A percentile compares a stretch with the other conserved stretches of the same genome.
Conservation (phyloP, 257 asterid species). For the Solanum sitiens region DNA sequence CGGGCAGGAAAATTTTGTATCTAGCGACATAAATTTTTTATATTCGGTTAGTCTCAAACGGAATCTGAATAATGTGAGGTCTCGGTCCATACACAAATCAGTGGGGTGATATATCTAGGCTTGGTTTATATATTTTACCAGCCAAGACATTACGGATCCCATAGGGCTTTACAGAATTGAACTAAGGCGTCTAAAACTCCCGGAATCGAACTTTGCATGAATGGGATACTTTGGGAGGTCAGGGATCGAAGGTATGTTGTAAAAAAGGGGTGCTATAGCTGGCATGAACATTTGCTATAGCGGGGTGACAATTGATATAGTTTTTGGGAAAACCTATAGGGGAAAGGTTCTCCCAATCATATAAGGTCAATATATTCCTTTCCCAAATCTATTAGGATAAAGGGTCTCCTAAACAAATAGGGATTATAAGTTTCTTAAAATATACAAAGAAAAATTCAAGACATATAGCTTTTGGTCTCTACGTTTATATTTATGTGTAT, state of each 20-base stretch:
- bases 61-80: neutral
- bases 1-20: fast-evolving
- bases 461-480: too few species aligned
- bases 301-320: neutral
- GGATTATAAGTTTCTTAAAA: neutral
- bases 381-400: neutral
- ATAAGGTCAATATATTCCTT: neutral
- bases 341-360: neutral
- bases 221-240: neutral
- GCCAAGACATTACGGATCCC: neutral
- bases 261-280: neutral
- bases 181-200: too few species aligned
- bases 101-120: neutral
- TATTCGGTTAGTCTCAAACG: too few species aligned
- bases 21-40: neutral
- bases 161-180: too few species aligned
- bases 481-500: too few species aligned
- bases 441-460: too few species aligned
- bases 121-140: neutral
- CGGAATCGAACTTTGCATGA: neutral
- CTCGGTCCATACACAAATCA: neutral
- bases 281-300: neutral
- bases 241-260: neutral
- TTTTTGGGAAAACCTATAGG: neutral
- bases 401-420: neutral